phyloP scores from a whole-genome alignment of 1,284 basidiomycete species.

The Trichosporon asahii region DNA sequence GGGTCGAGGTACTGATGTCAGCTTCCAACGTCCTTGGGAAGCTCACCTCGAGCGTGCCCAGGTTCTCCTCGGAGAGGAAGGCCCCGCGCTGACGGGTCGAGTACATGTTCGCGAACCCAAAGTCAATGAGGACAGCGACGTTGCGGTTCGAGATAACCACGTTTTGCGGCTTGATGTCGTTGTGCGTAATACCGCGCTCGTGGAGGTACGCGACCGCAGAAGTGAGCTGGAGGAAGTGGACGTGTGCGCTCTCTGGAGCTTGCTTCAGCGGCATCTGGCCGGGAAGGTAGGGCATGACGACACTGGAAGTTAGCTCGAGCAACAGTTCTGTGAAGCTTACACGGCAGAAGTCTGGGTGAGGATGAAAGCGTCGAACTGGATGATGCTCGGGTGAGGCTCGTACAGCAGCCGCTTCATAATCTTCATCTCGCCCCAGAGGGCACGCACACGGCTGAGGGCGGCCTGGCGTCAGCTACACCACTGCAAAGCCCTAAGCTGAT shows the following conservation, averaged over 20 bases:
- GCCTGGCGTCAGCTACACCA: conserved; percentile 11
- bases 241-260: conserved; percentile 67
- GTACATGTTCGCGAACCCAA: conserved; percentile 75
- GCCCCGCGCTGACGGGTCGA: conserved; percentile 52
- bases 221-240: conserved; percentile 80
- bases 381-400: conserved; percentile 81
- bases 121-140: conserved; percentile 80
- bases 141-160: conserved; percentile 71
- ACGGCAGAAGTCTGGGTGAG: conserved; percentile 85
- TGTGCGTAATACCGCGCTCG: conserved; percentile 80
- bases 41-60: conserved; percentile 75
- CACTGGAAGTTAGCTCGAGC: conserved; percentile 23
- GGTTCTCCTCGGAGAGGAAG: conserved; percentile 76
- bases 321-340: conserved; percentile 55
- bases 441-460: conserved; percentile 62
- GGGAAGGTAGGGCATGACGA: conserved; percentile 58
- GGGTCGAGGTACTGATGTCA: conserved; percentile 72
- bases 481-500: background rate
- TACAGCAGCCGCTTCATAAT: conserved; percentile 74
- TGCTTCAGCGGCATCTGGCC: conserved; percentile 78
- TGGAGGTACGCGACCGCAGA: conserved; percentile 85
- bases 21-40: background rate
- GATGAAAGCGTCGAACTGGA: conserved; percentile 86
- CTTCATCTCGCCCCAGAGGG: conserved; percentile 94
- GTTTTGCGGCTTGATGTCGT: conserved; percentile 95